Evolutionary conservation across 164 flowering plant genomes (phyloP).

Genomic region (Stephania japonica): DNA sequence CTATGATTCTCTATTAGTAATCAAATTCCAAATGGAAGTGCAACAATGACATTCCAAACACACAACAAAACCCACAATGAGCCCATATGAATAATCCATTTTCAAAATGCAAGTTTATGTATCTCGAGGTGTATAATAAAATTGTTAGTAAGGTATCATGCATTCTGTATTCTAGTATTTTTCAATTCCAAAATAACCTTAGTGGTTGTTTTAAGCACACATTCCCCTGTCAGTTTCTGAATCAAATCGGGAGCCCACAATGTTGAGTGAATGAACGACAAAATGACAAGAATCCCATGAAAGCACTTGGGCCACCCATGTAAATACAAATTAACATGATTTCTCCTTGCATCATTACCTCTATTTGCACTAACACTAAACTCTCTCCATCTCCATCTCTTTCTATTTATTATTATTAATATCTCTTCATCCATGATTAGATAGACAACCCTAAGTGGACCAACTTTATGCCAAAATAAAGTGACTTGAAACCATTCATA

Average conservation of each 20-base stretch:
- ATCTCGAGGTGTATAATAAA: too few relatives aligned
- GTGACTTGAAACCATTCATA: neutral
- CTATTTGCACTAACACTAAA: neutral
- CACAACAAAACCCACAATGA: too few relatives aligned
- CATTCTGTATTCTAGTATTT: too few relatives aligned
- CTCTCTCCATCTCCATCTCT: neutral
- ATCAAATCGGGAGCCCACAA: conserved; percentile 4
- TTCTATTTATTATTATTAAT: neutral
- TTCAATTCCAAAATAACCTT: neutral
- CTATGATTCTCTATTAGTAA: too few relatives aligned
- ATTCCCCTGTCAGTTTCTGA: neutral
- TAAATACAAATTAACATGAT: conserved; percentile 1
- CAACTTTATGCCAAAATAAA: neutral
- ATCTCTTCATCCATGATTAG: neutral
- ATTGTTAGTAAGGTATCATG: too few relatives aligned
- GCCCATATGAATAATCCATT: too few relatives aligned
- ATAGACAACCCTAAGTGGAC: neutral
- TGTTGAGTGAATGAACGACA: conserved; percentile 2
- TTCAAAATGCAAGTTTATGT: too few relatives aligned
- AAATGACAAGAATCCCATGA: conserved; percentile 8
- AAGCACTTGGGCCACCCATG: neutral
- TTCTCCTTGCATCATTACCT: neutral
- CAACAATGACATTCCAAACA: too few relatives aligned
- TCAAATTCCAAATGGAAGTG: too few relatives aligned
- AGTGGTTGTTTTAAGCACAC: neutral